These are phyloP conservation scores for Plasmodium fragile DNA, from an alignment of 169 alveolate genomes.

Conservation along the genomic window DNA sequence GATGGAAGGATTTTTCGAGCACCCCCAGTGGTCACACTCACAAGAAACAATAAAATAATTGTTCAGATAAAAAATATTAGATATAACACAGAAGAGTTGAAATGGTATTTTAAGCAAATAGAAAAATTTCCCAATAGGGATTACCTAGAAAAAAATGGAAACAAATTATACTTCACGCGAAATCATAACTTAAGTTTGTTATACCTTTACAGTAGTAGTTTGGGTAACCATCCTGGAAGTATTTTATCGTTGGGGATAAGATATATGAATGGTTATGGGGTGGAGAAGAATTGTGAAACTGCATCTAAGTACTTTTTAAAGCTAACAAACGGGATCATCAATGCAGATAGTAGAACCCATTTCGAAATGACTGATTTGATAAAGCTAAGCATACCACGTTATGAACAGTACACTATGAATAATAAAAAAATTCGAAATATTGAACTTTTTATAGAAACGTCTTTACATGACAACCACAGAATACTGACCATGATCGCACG, in stretches of 20 bases:
- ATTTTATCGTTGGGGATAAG: conserved; percentile 36
- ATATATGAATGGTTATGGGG: conserved; percentile 71
- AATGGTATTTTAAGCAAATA: conserved; percentile 24
- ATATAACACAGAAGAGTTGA: conserved; percentile 48
- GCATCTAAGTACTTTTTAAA: conserved; percentile 41
- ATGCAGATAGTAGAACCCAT: conserved; percentile 43
- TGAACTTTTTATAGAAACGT: conserved; percentile 60
- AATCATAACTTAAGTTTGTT: conserved; percentile 52
- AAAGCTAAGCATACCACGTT: conserved; percentile 37
- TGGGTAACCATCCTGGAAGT: conserved; percentile 71
- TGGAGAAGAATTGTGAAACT: conserved; percentile 51
- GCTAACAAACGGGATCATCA: conserved; percentile 42
- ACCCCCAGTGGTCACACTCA: conserved; percentile 23
- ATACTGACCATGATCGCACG: conserved; percentile 66
- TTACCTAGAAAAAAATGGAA: neutral
- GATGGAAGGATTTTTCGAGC: neutral
- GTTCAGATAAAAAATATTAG: conserved; percentile 44
- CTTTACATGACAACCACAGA: conserved; percentile 67
- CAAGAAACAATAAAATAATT: conserved; percentile 9
- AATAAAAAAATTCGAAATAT: conserved; percentile 56
- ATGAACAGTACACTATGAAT: conserved; percentile 51
- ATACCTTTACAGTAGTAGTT: conserved; percentile 62
- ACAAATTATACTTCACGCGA: neutral
- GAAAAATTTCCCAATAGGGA: conserved; percentile 24
- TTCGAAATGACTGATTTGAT: conserved; percentile 47